phyloP scores from a whole-genome alignment of 306 rosid genomes.

The Aeschynomene evenia region DNA sequence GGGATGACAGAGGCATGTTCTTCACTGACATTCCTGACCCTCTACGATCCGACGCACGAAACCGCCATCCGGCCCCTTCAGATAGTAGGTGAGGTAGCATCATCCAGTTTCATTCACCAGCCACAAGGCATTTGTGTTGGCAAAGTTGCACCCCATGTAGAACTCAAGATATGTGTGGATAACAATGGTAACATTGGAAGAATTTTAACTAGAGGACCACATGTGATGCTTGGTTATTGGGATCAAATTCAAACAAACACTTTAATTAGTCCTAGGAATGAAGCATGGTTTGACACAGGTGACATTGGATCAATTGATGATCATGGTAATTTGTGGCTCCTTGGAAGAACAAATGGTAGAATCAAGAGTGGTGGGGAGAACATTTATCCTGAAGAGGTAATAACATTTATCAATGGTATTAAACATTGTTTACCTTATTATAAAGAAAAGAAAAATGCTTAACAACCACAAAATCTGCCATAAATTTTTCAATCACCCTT shows the following conservation, averaged over 20 bases:
- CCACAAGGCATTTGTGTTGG: slow-evolving; percentile 84
- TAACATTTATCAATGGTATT: neutral
- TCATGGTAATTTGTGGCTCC: slow-evolving; percentile 70
- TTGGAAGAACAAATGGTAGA: slow-evolving; percentile 71
- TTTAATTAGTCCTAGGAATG: slow-evolving; percentile 31
- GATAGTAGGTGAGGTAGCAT: slow-evolving; percentile 25
- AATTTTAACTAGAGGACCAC: slow-evolving; percentile 95
- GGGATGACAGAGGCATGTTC: slow-evolving; percentile 97
- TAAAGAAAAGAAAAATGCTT: neutral
- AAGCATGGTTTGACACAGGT: slow-evolving; percentile 85
- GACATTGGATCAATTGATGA: slow-evolving; percentile 77
- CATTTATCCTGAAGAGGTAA: slow-evolving; percentile 91
- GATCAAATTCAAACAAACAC: slow-evolving; percentile 45
- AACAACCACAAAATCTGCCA: too few species aligned
- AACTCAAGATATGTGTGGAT: slow-evolving; percentile 54
- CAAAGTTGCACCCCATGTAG: slow-evolving; percentile 93
- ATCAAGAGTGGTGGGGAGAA: slow-evolving; percentile 97
- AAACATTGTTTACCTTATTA: neutral
- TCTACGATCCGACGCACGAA: slow-evolving; percentile 49
- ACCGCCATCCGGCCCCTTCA: slow-evolving; percentile 23
- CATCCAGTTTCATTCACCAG: slow-evolving; percentile 32
- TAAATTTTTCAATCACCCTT: too few species aligned
- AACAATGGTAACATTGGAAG: slow-evolving; percentile 52
- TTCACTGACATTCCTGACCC: slow-evolving; percentile 69
- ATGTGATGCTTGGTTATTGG: slow-evolving; percentile 83